Conservation (phyloP, 176 grass and related monocot genomes). For the Oryza longistaminata region DNA sequence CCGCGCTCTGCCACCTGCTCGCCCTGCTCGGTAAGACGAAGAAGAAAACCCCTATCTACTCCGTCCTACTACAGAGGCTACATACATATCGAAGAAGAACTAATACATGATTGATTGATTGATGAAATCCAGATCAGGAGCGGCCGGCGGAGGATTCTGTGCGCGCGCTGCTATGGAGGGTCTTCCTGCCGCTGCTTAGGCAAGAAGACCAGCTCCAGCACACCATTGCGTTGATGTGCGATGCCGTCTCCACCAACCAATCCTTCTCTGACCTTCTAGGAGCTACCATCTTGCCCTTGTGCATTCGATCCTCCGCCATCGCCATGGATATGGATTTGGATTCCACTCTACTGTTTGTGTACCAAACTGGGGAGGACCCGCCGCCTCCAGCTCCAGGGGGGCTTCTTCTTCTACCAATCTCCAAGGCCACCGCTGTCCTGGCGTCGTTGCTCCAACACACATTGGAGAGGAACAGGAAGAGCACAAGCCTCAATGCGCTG, state of each 20-base stretch:
- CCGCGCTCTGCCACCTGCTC: slow-evolving; percentile 74
- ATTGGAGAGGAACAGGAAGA: slow-evolving; percentile 51
- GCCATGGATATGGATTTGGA: slow-evolving; percentile 44
- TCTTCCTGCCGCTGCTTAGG: slow-evolving; percentile 70
- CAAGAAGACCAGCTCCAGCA: slow-evolving; percentile 45
- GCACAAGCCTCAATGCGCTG: slow-evolving; percentile 31
- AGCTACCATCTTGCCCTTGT: slow-evolving; percentile 64
- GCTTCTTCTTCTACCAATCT: slow-evolving; percentile 30
- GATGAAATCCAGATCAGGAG: neutral
- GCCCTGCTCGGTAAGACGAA: slow-evolving; percentile 38
- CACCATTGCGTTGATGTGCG: slow-evolving; percentile 55
- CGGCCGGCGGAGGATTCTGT: slow-evolving; percentile 31
- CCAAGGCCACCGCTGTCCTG: slow-evolving; percentile 46
- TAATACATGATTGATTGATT: too few relatives aligned
- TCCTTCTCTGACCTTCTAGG: slow-evolving; percentile 59
- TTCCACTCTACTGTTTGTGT: slow-evolving; percentile 15
- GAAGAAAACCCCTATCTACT: neutral
- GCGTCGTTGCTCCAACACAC: slow-evolving; percentile 42
- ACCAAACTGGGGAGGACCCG: slow-evolving; percentile 12
- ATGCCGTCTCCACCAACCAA: slow-evolving; percentile 38
- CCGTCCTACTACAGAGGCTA: too few relatives aligned
- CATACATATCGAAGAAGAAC: too few relatives aligned
- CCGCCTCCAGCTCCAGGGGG: neutral
- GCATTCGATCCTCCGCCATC: slow-evolving; percentile 55
- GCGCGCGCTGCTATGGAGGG: slow-evolving; percentile 51